These are phyloP conservation scores for Diaporthe vexans DNA, from an alignment of 2,329 filamentous ascomycete genomes.

Conservation along the genomic window DNA sequence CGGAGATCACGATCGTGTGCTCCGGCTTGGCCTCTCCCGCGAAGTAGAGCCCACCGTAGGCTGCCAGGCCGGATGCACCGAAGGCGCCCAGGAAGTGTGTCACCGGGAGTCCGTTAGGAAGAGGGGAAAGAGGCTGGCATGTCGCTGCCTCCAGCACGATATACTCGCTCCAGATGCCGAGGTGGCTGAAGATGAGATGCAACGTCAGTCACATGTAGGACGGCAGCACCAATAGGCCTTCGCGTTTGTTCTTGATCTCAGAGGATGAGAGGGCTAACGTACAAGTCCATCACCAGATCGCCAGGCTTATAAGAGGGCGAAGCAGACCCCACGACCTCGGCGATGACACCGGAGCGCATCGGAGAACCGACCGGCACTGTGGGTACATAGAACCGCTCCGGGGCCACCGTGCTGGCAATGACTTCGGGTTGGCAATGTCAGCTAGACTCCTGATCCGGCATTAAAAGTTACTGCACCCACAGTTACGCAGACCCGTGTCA, in stretches of 20 bases:
- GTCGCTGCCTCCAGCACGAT: conserved; percentile 45
- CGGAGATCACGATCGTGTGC: conserved; percentile 60
- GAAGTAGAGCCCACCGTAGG: conserved; percentile 59
- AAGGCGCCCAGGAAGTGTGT: conserved; percentile 50
- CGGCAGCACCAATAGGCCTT: background rate
- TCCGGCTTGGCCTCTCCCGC: conserved; percentile 52
- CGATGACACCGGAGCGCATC: conserved; percentile 49
- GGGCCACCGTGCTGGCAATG: conserved; percentile 47
- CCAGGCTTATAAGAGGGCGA: conserved; percentile 44
- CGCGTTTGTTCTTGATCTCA: background rate
- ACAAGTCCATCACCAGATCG: conserved; percentile 46
- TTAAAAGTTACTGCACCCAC: background rate
- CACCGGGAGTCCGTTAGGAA: conserved; percentile 45
- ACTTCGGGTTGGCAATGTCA: conserved; percentile 26
- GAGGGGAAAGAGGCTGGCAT: conserved; percentile 43
- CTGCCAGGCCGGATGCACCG: conserved; percentile 55
- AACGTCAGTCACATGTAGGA: background rate
- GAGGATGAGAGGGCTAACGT: background rate
- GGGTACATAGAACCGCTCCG: conserved; percentile 48
- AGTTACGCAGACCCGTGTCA: conserved; percentile 49
- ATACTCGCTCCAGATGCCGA: conserved; percentile 48
- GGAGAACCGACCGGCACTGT: conserved; percentile 46
- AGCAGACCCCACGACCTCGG: conserved; percentile 48
- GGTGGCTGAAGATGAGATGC: conserved; percentile 35
- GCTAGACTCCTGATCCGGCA: background rate